Conservation (phyloP, 2,329 filamentous ascomycete genomes). For the Cercospora sp. region DNA sequence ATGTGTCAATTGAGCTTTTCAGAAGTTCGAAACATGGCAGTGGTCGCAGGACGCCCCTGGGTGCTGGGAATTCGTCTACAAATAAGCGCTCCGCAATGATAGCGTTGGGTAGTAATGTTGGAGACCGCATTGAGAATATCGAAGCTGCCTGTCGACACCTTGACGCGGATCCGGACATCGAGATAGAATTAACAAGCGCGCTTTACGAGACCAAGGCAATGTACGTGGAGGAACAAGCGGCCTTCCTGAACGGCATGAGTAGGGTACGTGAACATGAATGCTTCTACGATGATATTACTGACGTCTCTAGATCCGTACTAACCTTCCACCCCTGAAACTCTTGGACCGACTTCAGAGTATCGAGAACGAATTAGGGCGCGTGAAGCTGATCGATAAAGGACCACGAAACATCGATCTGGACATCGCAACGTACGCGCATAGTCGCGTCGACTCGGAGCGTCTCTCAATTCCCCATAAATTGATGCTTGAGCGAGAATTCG, state of each 20-base stretch:
- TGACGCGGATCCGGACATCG: constrained; percentile 66
- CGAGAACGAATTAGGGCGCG: constrained; percentile 74
- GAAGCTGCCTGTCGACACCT: constrained; percentile 80
- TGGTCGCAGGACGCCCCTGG: not conserved
- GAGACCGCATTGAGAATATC: constrained; percentile 80
- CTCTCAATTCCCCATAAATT: constrained; percentile 81
- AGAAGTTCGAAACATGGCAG: not conserved
- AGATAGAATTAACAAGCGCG: constrained; percentile 75
- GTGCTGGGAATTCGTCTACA: too few species aligned
- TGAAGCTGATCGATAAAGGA: constrained; percentile 87
- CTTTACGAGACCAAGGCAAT: constrained; percentile 95
- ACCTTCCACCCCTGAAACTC: constrained; percentile 70
- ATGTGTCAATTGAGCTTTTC: not conserved
- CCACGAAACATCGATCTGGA: constrained; percentile 94
- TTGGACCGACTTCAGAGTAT: constrained; percentile 81
- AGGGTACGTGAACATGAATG: constrained; percentile 61
- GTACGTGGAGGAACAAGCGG: constrained; percentile 88
- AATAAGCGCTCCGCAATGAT: constrained; percentile 57
- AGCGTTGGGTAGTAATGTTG: constrained; percentile 89
- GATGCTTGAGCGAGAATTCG: constrained; percentile 90
- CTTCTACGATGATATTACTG: not conserved
- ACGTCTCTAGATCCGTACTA: constrained; percentile 70
- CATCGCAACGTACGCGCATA: constrained; percentile 76
- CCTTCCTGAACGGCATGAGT: constrained; percentile 89
- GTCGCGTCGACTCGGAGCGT: constrained; percentile 62